A percentile compares a stretch with the other conserved stretches of the same genome.
Conservation (phyloP, 1,284 basidiomycete species). For the Trichosporon sp. region DNA sequence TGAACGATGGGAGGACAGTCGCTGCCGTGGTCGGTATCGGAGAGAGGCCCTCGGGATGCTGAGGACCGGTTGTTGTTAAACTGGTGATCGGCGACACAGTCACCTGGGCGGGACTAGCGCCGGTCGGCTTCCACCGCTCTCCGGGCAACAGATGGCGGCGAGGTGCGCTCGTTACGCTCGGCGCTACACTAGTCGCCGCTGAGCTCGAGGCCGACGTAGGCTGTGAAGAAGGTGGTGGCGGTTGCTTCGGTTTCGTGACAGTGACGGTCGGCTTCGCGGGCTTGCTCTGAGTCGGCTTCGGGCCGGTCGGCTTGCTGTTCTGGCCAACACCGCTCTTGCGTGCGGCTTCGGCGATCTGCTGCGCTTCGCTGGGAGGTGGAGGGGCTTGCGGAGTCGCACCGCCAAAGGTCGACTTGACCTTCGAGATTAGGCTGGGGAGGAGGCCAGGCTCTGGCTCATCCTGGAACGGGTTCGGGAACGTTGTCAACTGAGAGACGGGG, state of each 20-base stretch:
- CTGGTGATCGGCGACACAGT: constrained; percentile 41
- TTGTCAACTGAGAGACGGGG: constrained; percentile 31
- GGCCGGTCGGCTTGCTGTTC: neutral
- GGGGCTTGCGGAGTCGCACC: neutral
- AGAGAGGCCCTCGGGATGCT: neutral
- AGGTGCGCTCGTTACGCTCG: constrained; percentile 4
- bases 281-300: constrained; percentile 1
- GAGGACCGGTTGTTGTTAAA: constrained; percentile 35
- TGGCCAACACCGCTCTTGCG: constrained; percentile 13
- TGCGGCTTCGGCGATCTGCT: constrained; percentile 38
- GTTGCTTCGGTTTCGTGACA: neutral
- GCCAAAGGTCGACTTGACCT: constrained; percentile 43
- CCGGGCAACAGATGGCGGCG: constrained; percentile 20
- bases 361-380: constrained; percentile 35
- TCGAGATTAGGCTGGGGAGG: constrained; percentile 43
- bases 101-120: constrained; percentile 39
- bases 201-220: constrained; percentile 3
- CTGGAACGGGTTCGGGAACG: constrained; percentile 45
- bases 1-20: neutral
- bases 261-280: neutral
- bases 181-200: neutral
- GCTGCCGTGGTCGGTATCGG: neutral
- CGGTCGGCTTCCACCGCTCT: constrained; percentile 37
- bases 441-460: constrained; percentile 47
- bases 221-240: neutral